phyloP scores from a whole-genome alignment of 495 filamentous ascomycete species.

The Tuber melanosporum region DNA sequence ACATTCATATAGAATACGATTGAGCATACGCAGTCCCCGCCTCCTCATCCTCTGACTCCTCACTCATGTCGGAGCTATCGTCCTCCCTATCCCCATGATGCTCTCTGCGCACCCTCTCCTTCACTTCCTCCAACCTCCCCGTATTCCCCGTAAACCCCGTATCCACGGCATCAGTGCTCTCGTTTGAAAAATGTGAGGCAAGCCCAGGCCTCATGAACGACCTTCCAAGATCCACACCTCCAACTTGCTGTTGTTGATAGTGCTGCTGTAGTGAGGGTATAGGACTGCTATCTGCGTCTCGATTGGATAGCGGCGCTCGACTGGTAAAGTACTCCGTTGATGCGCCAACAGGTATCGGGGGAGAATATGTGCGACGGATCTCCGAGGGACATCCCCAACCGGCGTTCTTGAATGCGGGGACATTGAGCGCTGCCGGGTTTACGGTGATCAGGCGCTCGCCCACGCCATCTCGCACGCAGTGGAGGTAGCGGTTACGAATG shows the following conservation, averaged over 20 bases:
- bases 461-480: slow-evolving; percentile 81
- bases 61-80: slow-evolving; percentile 89
- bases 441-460: slow-evolving; percentile 89
- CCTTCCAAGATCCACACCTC: slow-evolving; percentile 36
- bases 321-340: slow-evolving; percentile 80
- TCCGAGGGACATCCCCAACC: slow-evolving; percentile 76
- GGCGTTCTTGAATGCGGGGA: slow-evolving; percentile 85
- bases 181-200: slow-evolving; percentile 46
- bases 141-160: slow-evolving; percentile 11
- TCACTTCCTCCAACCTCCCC: slow-evolving; percentile 46
- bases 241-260: slow-evolving; percentile 46
- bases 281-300: slow-evolving; percentile 42
- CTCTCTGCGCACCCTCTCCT: slow-evolving; percentile 66
- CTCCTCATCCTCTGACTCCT: slow-evolving; percentile 85
- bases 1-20: background rate
- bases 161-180: slow-evolving; percentile 46
- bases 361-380: slow-evolving; percentile 84
- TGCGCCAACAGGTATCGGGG: slow-evolving; percentile 86
- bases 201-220: slow-evolving; percentile 55
- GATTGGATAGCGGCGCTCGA: slow-evolving; percentile 43
- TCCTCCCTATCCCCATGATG: slow-evolving; percentile 64
- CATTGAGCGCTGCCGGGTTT: slow-evolving; percentile 79
- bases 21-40: background rate
- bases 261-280: slow-evolving; percentile 22
- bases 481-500: slow-evolving; percentile 80